phyloP scores from a whole-genome alignment of 305 asterid genomes.

The Solanum hybrid region DNA sequence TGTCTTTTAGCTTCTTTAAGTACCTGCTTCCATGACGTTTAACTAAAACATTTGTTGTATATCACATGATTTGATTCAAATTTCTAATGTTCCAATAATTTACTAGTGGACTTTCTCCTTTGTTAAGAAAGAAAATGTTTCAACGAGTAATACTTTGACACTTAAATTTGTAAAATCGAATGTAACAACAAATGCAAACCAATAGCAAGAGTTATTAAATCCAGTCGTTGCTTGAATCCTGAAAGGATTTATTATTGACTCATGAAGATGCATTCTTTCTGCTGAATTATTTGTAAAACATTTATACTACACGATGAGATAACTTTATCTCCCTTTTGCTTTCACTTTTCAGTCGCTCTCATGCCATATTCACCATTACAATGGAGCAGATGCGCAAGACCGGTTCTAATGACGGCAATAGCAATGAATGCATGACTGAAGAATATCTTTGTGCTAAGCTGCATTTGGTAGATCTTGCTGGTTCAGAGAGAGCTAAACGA shows the following conservation, averaged over 20 bases:
- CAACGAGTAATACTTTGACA: not conserved
- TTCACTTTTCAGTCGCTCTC: constrained; percentile 64
- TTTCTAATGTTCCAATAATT: not conserved
- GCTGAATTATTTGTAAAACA: not conserved
- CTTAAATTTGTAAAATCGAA: not conserved
- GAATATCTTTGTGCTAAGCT: constrained; percentile 97
- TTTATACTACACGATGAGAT: not conserved
- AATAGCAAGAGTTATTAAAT: not conserved
- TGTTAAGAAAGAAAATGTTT: not conserved
- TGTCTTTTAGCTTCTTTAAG: not conserved
- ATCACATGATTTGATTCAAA: not conserved
- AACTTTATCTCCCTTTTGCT: not conserved
- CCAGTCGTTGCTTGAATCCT: not conserved
- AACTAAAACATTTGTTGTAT: not conserved
- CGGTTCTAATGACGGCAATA: constrained; percentile 34
- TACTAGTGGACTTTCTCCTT: not conserved
- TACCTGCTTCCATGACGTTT: not conserved
- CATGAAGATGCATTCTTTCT: not conserved
- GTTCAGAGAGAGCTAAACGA: constrained; percentile 98
- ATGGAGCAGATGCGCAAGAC: constrained; percentile 82
- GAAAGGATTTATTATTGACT: not conserved
- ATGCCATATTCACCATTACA: constrained; percentile 95
- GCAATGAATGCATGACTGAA: constrained; percentile 62
- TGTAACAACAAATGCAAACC: not conserved
- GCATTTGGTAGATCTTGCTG: constrained; percentile 99